Evolutionary conservation across 1,284 basidiomycete species (phyloP).

Genomic region (Cutaneotrichosporon dermatis): DNA sequence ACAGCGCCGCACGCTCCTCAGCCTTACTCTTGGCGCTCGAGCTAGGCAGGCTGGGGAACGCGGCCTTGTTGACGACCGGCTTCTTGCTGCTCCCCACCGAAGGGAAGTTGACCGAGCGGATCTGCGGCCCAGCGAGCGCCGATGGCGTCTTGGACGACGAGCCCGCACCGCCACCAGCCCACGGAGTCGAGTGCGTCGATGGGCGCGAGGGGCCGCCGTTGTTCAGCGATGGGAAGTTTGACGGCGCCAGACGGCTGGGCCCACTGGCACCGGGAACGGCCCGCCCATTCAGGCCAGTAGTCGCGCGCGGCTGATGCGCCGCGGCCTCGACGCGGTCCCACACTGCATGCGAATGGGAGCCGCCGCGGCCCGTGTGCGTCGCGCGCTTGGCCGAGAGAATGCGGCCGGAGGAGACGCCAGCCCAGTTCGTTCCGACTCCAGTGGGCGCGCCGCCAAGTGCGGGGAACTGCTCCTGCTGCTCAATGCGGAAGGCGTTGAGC

Average conservation of each 20-base stretch:
- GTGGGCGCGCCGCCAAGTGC: slow-evolving; percentile 58
- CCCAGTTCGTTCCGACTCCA: slow-evolving; percentile 59
- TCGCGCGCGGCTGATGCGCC: slow-evolving; percentile 57
- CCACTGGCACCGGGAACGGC: slow-evolving; percentile 36
- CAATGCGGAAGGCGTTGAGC: slow-evolving; percentile 78
- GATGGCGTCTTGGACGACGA: slow-evolving; percentile 31
- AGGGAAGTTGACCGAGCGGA: slow-evolving; percentile 43
- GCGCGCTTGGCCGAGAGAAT: slow-evolving; percentile 77
- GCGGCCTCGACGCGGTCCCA: slow-evolving; percentile 85
- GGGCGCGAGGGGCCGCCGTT: slow-evolving; percentile 13
- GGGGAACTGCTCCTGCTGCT: slow-evolving; percentile 79
- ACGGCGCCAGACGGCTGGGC: slow-evolving; percentile 1
- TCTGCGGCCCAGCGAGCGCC: slow-evolving; percentile 28
- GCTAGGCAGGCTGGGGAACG: slow-evolving; percentile 72
- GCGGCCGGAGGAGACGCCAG: slow-evolving; percentile 71
- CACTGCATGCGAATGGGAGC: slow-evolving; percentile 62
- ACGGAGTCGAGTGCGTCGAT: slow-evolving; percentile 38
- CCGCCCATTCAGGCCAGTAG: slow-evolving; percentile 43
- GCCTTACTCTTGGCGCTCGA: slow-evolving; percentile 39
- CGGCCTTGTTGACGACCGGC: slow-evolving; percentile 45
- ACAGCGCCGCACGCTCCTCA: slow-evolving; percentile 41
- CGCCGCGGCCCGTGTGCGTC: slow-evolving; percentile 55
- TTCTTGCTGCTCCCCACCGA: slow-evolving; percentile 15
- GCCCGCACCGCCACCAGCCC: slow-evolving; percentile 41
- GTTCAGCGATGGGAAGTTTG: slow-evolving; percentile 40